Percentiles rank a stretch among this genome's conserved stretches.
Conservation (phyloP, 129 eudicot species). For the Ambrosia trifida region DNA sequence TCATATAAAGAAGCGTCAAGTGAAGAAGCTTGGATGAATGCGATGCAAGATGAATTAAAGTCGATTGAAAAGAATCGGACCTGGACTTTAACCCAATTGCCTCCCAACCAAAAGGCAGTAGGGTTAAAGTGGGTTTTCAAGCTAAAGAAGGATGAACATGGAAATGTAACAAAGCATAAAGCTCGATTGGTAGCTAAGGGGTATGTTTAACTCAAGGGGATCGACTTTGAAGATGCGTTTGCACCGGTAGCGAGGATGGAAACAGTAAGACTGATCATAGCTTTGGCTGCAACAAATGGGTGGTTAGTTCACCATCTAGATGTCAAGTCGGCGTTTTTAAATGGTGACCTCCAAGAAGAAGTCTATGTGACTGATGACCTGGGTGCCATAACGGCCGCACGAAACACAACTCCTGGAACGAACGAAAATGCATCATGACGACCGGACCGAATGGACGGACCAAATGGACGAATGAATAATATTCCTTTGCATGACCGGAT, state of each 20-base stretch:
- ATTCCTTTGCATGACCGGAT: too few species aligned
- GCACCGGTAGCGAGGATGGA: too few species aligned
- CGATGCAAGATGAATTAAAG: background rate
- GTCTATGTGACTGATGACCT: too few species aligned
- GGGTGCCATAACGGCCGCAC: too few species aligned
- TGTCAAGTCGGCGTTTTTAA: background rate
- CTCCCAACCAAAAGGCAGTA: background rate
- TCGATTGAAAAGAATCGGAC: background rate
- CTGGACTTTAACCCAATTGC: background rate
- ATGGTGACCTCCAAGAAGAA: background rate
- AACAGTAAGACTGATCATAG: background rate
- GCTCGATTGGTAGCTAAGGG: background rate
- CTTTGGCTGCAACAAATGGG: background rate
- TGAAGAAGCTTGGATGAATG: background rate
- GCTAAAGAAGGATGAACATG: background rate
- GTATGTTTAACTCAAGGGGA: background rate
- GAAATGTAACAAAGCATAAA: background rate
- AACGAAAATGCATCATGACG: too few species aligned
- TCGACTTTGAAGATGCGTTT: too few species aligned
- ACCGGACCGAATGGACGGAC: too few species aligned
- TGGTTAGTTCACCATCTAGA: background rate
- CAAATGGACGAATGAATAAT: too few species aligned
- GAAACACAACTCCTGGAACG: too few species aligned
- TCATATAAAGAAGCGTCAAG: background rate
- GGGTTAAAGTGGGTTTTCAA: conserved; percentile 5